Base-by-base conservation (phyloP, 208 protist species). In the Zelonia costaricensis region DNA sequence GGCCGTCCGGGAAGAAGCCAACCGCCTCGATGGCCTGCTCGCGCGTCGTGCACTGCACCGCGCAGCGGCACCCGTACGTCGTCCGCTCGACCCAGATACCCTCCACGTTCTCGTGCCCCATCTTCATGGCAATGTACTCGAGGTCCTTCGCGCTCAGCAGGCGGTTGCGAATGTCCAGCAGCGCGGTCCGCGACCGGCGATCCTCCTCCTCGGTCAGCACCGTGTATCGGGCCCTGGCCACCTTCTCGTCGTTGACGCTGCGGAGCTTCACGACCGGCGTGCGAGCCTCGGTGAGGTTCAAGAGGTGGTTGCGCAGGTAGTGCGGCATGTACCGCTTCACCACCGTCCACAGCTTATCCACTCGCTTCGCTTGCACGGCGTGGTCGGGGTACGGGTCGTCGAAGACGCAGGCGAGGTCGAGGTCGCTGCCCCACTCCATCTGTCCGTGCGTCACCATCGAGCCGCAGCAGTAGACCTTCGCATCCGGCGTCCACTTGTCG, bases 351-450 rank as follows among this genome's bases (percentile, higher is more conserved):
- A 95, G 75, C 62, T 93, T 92, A 20, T 95, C 90, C 36, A 79
- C 86, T 8, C 86, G 86, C 62, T 93, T 93, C 13, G 85, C 76
- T 49, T 95, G 90, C 18, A 93, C 74, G 12, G 78, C 70, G 58
- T 93, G 86, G 6, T 74, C 74, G 3, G 86, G 86, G 70, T 92
- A 93, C 16, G 87, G 86, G 56, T 95, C 90, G 58, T 95, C 86
- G 68, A 95, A 92, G 58, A 95, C 77, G 63, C 86, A 93, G 23
- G 86, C 86, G n/a, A 95, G 77, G 68, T 95, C 90, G 1, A 95
- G 62, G 54, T 95, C 90, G 46, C 85, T 92, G n/a, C 87, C 86
- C 87, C 87, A 93, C 68, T 95, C 90, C 86, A 95, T 93, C 75
- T 93, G 85, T 2, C 90, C 90, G 40, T 89, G 86, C 30, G 87